Conservation (phyloP, 805 yeast species). For the Teunomyces funiuensis region DNA sequence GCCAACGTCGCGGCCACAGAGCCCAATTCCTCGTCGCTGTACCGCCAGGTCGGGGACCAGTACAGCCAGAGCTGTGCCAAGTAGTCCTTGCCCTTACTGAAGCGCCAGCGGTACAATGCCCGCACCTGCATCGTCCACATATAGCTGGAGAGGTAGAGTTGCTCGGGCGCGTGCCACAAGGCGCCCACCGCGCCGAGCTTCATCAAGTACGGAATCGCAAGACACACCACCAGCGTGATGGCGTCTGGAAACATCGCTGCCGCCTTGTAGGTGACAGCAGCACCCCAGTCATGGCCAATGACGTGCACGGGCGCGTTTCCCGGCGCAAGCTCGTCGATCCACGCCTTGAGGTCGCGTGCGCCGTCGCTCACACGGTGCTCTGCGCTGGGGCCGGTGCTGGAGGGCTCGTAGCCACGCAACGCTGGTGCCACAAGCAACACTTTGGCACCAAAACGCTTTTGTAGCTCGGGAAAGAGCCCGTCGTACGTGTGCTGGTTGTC, state of each 20-base stretch:
- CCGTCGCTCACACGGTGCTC: constrained; percentile 29
- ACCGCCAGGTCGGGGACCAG: constrained; percentile 44
- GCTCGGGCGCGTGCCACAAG: constrained; percentile 32
- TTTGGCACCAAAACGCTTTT: constrained; percentile 15
- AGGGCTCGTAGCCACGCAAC: constrained; percentile 38
- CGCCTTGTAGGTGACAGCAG: constrained; percentile 34
- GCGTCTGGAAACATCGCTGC: constrained; percentile 35
- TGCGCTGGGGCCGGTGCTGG: constrained; percentile 24
- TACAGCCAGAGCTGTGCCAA: constrained; percentile 32
- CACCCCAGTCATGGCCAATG: constrained; percentile 49
- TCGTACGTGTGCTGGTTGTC: constrained; percentile 33
- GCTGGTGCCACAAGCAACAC: constrained; percentile 33
- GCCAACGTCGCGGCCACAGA: constrained; percentile 28
- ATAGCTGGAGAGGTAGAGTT: constrained; percentile 34
- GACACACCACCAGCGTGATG: constrained; percentile 31
- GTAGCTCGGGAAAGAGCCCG: constrained; percentile 22
- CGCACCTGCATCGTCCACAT: constrained; percentile 37
- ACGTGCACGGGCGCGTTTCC: constrained; percentile 30
- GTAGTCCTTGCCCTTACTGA: constrained; percentile 23
- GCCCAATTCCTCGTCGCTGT: constrained; percentile 22
- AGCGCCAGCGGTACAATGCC: constrained; percentile 21
- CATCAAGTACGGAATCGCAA: constrained; percentile 40
- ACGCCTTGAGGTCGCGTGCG: constrained; percentile 34
- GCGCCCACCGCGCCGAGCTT: constrained; percentile 28
- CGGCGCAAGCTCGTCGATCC: constrained; percentile 25